Percentiles rank a stretch among this genome's conserved stretches.
Conservation (phyloP, 1,139 yeast genomes). For the Kodamaea arcana region DNA sequence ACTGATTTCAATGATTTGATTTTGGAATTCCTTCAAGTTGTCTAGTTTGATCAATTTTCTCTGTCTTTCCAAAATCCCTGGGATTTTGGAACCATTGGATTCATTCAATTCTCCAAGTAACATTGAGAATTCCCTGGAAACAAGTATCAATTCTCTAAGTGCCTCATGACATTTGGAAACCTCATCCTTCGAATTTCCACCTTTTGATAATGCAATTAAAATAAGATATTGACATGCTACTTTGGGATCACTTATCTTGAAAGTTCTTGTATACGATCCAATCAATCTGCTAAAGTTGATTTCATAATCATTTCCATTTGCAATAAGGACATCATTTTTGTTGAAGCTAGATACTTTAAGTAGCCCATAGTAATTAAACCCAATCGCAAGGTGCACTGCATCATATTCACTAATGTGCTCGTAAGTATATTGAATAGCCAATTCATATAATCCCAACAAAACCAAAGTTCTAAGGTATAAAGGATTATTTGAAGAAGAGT, state of each 20-base stretch:
- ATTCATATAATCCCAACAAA: slow-evolving; percentile 76
- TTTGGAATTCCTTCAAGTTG: slow-evolving; percentile 45
- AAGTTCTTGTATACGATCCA: slow-evolving; percentile 73
- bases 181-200: slow-evolving; percentile 39
- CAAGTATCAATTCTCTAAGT: slow-evolving; percentile 75
- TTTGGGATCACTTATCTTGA: slow-evolving; percentile 81
- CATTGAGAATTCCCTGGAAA: slow-evolving; percentile 79
- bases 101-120: slow-evolving; percentile 73
- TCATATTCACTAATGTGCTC: slow-evolving; percentile 72
- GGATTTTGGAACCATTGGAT: slow-evolving; percentile 65
- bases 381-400: slow-evolving; percentile 87
- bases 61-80: slow-evolving; percentile 83
- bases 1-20: slow-evolving; percentile 73
- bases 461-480: slow-evolving; percentile 73
- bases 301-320: slow-evolving; percentile 37
- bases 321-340: slow-evolving; percentile 31
- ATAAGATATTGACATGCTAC: slow-evolving; percentile 87
- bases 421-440: slow-evolving; percentile 66
- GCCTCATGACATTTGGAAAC: slow-evolving; percentile 70
- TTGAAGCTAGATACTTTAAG: slow-evolving; percentile 45
- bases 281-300: slow-evolving; percentile 57
- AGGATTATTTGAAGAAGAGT: slow-evolving; percentile 61
- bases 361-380: slow-evolving; percentile 71
- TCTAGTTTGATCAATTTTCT: slow-evolving; percentile 61
- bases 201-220: slow-evolving; percentile 56